Base-by-base conservation (phyloP, 306 rosid genomes). In the Sesbania bispinosa region DNA sequence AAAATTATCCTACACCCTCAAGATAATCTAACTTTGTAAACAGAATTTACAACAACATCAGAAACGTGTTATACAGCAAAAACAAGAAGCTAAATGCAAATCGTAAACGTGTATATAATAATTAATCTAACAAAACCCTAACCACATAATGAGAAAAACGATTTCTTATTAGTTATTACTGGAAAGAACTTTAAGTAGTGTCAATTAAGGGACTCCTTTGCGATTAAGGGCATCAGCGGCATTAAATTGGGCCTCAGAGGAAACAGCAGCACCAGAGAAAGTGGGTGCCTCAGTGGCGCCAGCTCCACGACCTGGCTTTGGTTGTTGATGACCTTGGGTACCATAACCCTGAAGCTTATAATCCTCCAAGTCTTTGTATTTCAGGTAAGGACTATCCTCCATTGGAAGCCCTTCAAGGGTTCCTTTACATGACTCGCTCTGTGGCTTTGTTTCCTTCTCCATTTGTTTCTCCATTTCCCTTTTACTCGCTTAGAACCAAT, bases 251-350 rank as follows among this genome's bases (percentile, higher is more conserved):
- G 82, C 30, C 61, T 80, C 67, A 10, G 84, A 54, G 0, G 85
- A 6, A 58, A 72, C 80, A 0, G 55, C 48, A 13, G 83, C 78
- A 24, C 95, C 95, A 26, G 97, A 90, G 1, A 68, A 77, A 19
- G 99, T 89, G 0, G 97, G 99, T 38, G 77, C 97, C 7, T 91
- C 99, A 4, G 96, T 88, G 23, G 88, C 66, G 1, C 92, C 95
- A 33, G 89, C 81, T 0, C 92, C 90, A 13, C 96, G 96, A 67
- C 92, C 89, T 29, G 53, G 47, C 62, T 77, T 62, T 0, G 93
- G 93, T 42, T 94, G 5, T 7, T 72, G 81, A 32, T 94, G 99
- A 52, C 96, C 99, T 41, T 94, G 75, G 0, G 88, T 70, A 0
- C 99, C 99, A 14, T 94, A 94, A 0, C 81, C 97, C 30, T 82